phyloP scores from a whole-genome alignment of 1,284 basidiomycete genomes.

The Exsudoporus floridanus region DNA sequence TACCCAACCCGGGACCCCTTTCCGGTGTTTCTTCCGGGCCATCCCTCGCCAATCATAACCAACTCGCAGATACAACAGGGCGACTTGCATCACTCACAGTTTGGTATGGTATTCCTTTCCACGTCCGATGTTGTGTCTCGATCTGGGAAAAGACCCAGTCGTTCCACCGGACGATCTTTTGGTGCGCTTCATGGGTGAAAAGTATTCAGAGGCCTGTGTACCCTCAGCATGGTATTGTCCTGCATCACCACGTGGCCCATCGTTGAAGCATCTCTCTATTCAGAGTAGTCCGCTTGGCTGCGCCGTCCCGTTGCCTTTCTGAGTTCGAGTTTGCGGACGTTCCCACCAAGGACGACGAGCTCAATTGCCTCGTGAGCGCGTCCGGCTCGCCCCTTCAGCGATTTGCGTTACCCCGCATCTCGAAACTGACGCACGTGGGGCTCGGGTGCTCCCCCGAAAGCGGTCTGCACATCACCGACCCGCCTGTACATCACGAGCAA shows the following conservation, averaged over 20 bases:
- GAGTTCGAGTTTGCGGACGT: not conserved
- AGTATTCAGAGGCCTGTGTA: not conserved
- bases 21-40: not conserved
- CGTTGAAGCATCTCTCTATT: constrained; percentile 7
- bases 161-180: not conserved
- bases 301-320: not conserved
- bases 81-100: not conserved
- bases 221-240: not conserved
- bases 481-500: not conserved
- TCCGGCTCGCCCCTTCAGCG: constrained; percentile 7
- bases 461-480: not conserved
- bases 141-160: not conserved
- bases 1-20: constrained; percentile 3
- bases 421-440: constrained; percentile 4
- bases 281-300: not conserved
- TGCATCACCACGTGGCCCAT: constrained; percentile 14
- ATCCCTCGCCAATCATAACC: not conserved
- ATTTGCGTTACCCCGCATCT: not conserved
- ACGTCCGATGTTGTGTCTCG: not conserved
- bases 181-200: constrained; percentile 2
- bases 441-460: not conserved
- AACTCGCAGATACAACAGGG: not conserved
- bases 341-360: constrained; percentile 7
- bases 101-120: not conserved
- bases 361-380: not conserved